A percentile compares a stretch with the other conserved stretches of the same genome.
Evolutionary conservation across 2,329 filamentous ascomycete genomes (phyloP).

Genomic region (Aspergillus cejpii): DNA sequence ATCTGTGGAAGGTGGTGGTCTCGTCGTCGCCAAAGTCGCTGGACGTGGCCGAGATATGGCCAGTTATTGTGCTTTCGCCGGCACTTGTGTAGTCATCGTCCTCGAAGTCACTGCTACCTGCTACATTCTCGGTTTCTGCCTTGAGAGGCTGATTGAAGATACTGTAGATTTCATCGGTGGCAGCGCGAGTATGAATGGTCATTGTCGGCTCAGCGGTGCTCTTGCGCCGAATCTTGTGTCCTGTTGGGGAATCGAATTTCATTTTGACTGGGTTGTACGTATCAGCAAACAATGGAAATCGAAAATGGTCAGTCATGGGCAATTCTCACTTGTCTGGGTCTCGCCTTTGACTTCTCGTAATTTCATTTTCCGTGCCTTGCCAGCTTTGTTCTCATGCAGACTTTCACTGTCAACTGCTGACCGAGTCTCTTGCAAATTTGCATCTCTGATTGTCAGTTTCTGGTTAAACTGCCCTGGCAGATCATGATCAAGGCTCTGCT

Average conservation of each 20-base stretch:
- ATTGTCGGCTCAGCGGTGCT: constrained; percentile 81
- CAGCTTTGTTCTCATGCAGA: constrained; percentile 25
- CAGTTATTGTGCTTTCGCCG: constrained; percentile 75
- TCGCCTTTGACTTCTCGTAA: constrained; percentile 74
- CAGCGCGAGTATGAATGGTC: constrained; percentile 91
- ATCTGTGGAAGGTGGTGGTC: constrained; percentile 33
- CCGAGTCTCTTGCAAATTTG: constrained; percentile 12
- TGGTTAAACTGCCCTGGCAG: constrained; percentile 30
- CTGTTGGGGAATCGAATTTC: constrained; percentile 81
- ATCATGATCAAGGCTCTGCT: constrained; percentile 17
- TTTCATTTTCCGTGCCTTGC: constrained; percentile 64
- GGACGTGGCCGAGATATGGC: constrained; percentile 56
- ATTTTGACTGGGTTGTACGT: constrained; percentile 64
- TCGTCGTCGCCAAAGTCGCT: constrained; percentile 62
- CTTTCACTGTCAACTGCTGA: constrained; percentile 17
- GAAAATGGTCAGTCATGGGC: no score
- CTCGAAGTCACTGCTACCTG: constrained; percentile 61
- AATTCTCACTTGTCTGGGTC: constrained; percentile 74
- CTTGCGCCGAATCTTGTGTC: constrained; percentile 76
- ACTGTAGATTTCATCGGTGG: constrained; percentile 94
- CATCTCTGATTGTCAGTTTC: constrained; percentile 25
- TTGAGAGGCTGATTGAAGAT: constrained; percentile 86
- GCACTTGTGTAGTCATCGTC: constrained; percentile 73
- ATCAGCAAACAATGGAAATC: neutral
- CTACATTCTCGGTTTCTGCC: constrained; percentile 43